These are phyloP conservation scores for Helianthus tuberosus DNA, from an alignment of 129 eudicot species.

Conservation along the genomic window DNA sequence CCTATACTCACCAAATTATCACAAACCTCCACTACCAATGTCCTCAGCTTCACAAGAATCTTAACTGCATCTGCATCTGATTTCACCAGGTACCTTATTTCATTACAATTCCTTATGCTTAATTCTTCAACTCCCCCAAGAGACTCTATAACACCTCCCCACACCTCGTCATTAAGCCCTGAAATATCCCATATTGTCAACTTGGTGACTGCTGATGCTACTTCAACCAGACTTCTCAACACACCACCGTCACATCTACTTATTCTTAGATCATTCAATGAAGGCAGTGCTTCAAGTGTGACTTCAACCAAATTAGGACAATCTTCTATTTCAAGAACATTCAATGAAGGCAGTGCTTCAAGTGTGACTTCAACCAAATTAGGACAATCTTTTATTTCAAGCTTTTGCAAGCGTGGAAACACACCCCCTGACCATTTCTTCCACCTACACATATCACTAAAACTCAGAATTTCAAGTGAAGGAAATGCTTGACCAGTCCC, in stretches of 20 bases:
- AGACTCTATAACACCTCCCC: background rate
- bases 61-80: background rate
- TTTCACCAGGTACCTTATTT: background rate
- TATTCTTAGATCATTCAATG: no score
- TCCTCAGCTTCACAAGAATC: background rate
- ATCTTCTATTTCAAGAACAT: background rate
- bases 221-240: background rate
- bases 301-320: background rate
- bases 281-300: background rate
- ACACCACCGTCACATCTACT: background rate
- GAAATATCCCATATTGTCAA: background rate
- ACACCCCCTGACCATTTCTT: background rate
- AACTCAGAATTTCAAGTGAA: background rate
- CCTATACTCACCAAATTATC: background rate
- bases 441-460: background rate
- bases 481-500: background rate
- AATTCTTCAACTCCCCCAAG: background rate
- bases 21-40: accelerated
- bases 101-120: background rate
- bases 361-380: background rate
- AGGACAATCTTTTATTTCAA: background rate
- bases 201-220: background rate
- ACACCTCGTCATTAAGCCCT: background rate
- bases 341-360: background rate
- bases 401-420: background rate